These are phyloP conservation scores for Euphorbia pulcherrima DNA, from an alignment of 345 rosid species.

Conservation along the genomic window DNA sequence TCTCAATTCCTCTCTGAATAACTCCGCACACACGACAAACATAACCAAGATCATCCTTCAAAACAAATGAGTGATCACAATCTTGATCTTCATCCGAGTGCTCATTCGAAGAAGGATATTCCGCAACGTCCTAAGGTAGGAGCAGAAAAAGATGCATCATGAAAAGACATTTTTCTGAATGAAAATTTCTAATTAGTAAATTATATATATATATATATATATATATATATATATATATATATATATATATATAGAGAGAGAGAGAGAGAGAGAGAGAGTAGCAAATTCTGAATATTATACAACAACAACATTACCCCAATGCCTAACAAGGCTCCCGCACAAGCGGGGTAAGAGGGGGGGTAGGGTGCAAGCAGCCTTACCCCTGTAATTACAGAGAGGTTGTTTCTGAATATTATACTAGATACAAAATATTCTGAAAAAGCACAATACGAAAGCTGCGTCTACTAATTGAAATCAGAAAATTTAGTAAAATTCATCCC, in stretches of 20 bases:
- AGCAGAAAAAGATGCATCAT: conserved; percentile 16
- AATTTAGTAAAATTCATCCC: not conserved
- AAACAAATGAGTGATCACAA: conserved; percentile 73
- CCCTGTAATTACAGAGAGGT: too few relatives aligned
- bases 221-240: too few relatives aligned
- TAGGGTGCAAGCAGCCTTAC: too few relatives aligned
- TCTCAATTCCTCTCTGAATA: conserved; percentile 60
- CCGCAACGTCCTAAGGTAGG: conserved; percentile 45
- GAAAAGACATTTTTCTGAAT: not conserved
- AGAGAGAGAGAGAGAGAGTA: too few relatives aligned
- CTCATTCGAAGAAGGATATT: conserved; percentile 44
- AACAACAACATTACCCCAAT: too few relatives aligned
- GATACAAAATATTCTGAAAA: not conserved
- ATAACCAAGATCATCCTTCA: conserved; percentile 89
- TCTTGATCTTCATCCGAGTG: conserved; percentile 41
- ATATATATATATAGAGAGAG: too few relatives aligned
- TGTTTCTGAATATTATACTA: too few relatives aligned
- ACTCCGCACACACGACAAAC: conserved; percentile 91
- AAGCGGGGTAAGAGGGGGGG: too few relatives aligned
- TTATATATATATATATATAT: too few relatives aligned
- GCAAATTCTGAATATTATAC: too few relatives aligned
- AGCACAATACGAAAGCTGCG: not conserved
- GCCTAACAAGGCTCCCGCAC: too few relatives aligned
- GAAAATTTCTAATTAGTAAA: not conserved
- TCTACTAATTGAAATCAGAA: not conserved